Conservation (phyloP, 768 basidiomycete genomes). For the Trametes elegans region DNA sequence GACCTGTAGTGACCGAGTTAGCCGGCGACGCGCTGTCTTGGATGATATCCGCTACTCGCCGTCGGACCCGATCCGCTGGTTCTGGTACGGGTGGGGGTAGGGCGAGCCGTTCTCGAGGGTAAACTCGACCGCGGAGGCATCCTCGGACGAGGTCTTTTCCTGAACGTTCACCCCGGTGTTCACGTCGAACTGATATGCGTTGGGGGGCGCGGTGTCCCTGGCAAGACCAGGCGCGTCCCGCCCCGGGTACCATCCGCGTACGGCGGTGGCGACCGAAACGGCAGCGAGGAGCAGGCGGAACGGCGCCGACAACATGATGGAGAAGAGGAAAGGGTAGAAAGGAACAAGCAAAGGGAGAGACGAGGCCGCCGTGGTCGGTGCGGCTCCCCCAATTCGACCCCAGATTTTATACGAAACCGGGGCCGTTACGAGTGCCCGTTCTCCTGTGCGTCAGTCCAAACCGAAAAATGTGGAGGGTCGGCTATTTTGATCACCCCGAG, state of each 20-base stretch:
- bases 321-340: too few relatives aligned
- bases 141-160: conserved; percentile 17
- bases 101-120: conserved; percentile 25
- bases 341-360: too few relatives aligned
- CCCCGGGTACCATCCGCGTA: conserved; percentile 8
- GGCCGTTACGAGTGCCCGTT: too few relatives aligned
- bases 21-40: neutral
- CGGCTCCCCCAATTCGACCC: too few relatives aligned
- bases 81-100: conserved; percentile 25
- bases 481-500: neutral
- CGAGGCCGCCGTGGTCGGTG: too few relatives aligned
- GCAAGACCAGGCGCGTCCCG: conserved; percentile 17
- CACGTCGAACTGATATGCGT: conserved; percentile 16
- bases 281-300: conserved; percentile 12
- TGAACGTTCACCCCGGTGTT: conserved; percentile 21
- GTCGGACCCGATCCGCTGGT: conserved; percentile 23
- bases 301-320: conserved; percentile 2
- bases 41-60: conserved; percentile 13
- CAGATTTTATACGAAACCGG: too few relatives aligned
- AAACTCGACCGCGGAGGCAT: conserved; percentile 20
- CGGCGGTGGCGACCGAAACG: conserved; percentile 2
- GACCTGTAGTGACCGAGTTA: conserved; percentile 7
- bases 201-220: conserved; percentile 16
- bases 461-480: neutral
- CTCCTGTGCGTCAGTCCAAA: too few relatives aligned